phyloP scores from a whole-genome alignment of 1,139 yeast species.

The Torulaspora globosa region DNA sequence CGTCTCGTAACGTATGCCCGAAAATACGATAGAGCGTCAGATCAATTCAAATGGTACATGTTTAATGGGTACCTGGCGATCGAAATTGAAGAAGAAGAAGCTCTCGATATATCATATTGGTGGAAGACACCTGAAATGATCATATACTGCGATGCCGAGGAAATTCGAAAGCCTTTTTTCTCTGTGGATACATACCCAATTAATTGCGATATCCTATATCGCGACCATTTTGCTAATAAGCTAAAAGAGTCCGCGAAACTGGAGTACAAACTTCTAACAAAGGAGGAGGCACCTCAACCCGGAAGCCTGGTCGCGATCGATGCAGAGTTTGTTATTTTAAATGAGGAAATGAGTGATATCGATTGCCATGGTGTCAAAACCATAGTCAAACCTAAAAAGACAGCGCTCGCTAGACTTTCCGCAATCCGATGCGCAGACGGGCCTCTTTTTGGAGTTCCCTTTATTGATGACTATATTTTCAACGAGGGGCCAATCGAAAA shows the following conservation, averaged over 20 bases:
- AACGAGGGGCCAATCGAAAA: slow-evolving; percentile 71
- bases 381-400: slow-evolving; percentile 67
- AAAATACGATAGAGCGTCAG: slow-evolving; percentile 38
- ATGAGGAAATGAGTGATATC: slow-evolving; percentile 77
- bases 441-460: slow-evolving; percentile 64
- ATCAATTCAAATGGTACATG: slow-evolving; percentile 59
- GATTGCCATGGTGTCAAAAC: slow-evolving; percentile 64
- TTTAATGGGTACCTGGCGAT: slow-evolving; percentile 92
- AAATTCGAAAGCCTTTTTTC: slow-evolving; percentile 37
- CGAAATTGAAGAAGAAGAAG: slow-evolving; percentile 64
- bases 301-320: slow-evolving; percentile 88
- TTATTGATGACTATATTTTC: slow-evolving; percentile 89
- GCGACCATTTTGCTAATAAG: slow-evolving; percentile 73
- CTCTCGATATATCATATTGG: slow-evolving; percentile 57
- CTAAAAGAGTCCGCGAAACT: slow-evolving; percentile 54
- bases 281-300: slow-evolving; percentile 63
- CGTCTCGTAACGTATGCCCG: slow-evolving; percentile 58
- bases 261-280: slow-evolving; percentile 63
- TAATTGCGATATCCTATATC: slow-evolving; percentile 62
- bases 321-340: slow-evolving; percentile 88
- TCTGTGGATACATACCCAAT: slow-evolving; percentile 42
- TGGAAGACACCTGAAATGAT: slow-evolving; percentile 86
- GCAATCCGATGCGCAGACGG: slow-evolving; percentile 75
- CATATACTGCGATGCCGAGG: slow-evolving; percentile 53
- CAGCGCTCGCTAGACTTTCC: slow-evolving; percentile 84